Conservation (phyloP, 2,329 filamentous ascomycete species). For the Thyridium curvatum region DNA sequence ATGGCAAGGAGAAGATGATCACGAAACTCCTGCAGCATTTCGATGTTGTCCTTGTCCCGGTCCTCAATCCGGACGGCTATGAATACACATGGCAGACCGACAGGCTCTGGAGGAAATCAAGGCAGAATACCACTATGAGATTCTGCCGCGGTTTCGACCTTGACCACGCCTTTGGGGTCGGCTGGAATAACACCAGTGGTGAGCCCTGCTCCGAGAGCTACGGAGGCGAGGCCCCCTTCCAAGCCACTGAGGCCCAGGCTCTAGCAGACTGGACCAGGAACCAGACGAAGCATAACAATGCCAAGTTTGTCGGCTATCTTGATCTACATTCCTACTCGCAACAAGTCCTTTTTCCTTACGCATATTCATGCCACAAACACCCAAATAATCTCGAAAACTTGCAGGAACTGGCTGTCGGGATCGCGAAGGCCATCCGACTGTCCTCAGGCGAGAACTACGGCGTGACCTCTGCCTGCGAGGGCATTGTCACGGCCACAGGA, state of each 20-base stretch:
- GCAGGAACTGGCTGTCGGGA: conserved; percentile 79
- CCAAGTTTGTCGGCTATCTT: conserved; percentile 75
- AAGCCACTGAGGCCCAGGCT: conserved; percentile 69
- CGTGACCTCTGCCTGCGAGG: conserved; percentile 81
- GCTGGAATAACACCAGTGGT: conserved; percentile 67
- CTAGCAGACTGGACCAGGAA: conserved; percentile 80
- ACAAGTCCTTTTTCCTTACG: conserved; percentile 88
- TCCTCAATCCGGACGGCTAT: conserved; percentile 89
- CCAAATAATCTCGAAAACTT: conserved; percentile 89
- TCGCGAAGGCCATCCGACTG: conserved; percentile 84
- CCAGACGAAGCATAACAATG: conserved; percentile 63
- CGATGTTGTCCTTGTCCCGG: conserved; percentile 83
- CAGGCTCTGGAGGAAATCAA: conserved; percentile 90
- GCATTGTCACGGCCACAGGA: conserved; percentile 43
- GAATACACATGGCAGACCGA: conserved; percentile 90
- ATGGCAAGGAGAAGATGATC: conserved; percentile 65
- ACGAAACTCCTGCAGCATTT: conserved; percentile 77
- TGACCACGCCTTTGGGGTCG: conserved; percentile 78
- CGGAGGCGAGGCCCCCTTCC: conserved; percentile 75
- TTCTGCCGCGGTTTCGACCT: conserved; percentile 88
- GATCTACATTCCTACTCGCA: conserved; percentile 96
- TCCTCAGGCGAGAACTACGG: conserved; percentile 70
- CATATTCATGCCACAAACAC: conserved; percentile 69
- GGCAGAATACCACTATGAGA: conserved; percentile 72
- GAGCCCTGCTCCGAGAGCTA: conserved; percentile 93